Percentiles rank a stretch among this genome's conserved stretches.
phyloP scores from a whole-genome alignment of 192 early-diverging fungal genomes.

The Backusella psychrophila region DNA sequence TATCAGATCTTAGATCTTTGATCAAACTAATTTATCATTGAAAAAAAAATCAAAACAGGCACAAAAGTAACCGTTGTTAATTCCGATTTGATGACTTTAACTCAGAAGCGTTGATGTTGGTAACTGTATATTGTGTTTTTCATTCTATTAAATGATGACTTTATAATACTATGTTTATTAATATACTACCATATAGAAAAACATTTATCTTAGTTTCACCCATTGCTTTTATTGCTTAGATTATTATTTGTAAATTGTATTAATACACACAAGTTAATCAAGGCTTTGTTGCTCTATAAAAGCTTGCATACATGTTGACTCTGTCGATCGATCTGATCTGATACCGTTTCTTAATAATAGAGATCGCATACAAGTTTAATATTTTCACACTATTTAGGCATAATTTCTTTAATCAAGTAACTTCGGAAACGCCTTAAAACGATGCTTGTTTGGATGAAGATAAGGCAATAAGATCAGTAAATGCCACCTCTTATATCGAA shows the following conservation, averaged over 20 bases:
- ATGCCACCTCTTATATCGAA: too few relatives aligned
- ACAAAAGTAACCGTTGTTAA: neutral
- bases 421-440: too few relatives aligned
- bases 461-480: too few relatives aligned
- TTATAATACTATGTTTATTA: neutral
- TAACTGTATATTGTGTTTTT: neutral
- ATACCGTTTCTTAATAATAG: neutral
- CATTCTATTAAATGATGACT: neutral
- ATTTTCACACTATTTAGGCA: too few relatives aligned
- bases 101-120: neutral
- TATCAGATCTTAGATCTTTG: neutral
- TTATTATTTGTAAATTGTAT: neutral
- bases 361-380: too few relatives aligned
- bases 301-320: conserved; percentile 85
- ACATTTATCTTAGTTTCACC: neutral
- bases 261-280: neutral
- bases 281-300: conserved; percentile 46
- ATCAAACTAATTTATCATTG: neutral
- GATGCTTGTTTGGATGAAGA: too few relatives aligned
- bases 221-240: neutral
- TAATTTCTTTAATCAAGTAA: too few relatives aligned
- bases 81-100: neutral
- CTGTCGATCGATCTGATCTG: conserved; percentile 57
- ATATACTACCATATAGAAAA: neutral
- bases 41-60: neutral